These are phyloP conservation scores for Coffea humblotiana DNA, from an alignment of 305 asterid species.

Conservation along the genomic window DNA sequence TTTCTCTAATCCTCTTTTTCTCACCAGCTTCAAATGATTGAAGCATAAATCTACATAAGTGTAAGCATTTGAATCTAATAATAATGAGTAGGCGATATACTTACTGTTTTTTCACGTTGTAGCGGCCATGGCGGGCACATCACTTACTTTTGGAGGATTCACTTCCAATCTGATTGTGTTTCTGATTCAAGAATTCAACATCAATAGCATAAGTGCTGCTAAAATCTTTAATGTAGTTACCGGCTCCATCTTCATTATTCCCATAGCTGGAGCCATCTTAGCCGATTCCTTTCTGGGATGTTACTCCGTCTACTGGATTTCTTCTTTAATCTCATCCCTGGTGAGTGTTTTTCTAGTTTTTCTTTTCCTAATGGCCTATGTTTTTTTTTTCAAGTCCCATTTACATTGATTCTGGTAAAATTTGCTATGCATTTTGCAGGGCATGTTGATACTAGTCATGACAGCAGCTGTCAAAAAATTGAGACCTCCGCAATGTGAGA, in stretches of 20 bases:
- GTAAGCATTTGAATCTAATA: too few species aligned
- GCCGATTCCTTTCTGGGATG: constrained; percentile 64
- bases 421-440: constrained; percentile 32
- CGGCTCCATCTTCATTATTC: constrained; percentile 53
- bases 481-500: constrained; percentile 51
- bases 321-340: constrained; percentile 48
- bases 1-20: neutral
- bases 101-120: too few species aligned
- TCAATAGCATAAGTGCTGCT: constrained; percentile 57
- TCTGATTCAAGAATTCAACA: constrained; percentile 55
- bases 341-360: constrained; percentile 22
- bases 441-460: constrained; percentile 40
- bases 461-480: constrained; percentile 44
- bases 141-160: constrained; percentile 53
- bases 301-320: constrained; percentile 60
- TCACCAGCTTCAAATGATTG: too few species aligned
- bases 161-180: constrained; percentile 50
- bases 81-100: too few species aligned
- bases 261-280: constrained; percentile 55
- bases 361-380: too few species aligned
- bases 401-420: too few species aligned
- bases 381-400: neutral
- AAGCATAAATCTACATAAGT: too few species aligned
- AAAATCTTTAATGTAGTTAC: constrained; percentile 44
- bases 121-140: constrained; percentile 16